phyloP scores from a whole-genome alignment of 2,329 filamentous ascomycete species.

The Blumeriella jaapii region DNA sequence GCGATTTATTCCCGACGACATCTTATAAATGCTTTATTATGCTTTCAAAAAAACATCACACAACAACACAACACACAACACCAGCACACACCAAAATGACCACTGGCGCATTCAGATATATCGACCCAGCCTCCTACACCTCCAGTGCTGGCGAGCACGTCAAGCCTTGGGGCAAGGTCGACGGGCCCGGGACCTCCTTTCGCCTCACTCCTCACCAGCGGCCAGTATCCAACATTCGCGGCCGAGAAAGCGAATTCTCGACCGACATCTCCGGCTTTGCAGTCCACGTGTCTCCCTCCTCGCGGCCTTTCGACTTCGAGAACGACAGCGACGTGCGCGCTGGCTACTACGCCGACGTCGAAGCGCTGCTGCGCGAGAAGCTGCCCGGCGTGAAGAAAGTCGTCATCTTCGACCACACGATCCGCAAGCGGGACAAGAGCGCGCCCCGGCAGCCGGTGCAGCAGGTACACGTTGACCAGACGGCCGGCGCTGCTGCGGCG shows the following conservation, averaged over 20 bases:
- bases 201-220: constrained; percentile 34
- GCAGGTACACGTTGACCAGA: constrained; percentile 73
- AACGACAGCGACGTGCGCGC: constrained; percentile 56
- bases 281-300: constrained; percentile 43
- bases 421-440: constrained; percentile 49
- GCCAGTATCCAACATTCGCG: constrained; percentile 58
- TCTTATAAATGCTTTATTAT: background rate
- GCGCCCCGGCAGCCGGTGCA: constrained; percentile 55
- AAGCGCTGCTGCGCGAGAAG: constrained; percentile 51
- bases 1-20: constrained; percentile 3
- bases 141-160: constrained; percentile 4
- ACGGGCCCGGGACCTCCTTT: constrained; percentile 45
- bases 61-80: background rate
- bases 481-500: constrained; percentile 48
- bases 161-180: constrained; percentile 56
- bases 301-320: constrained; percentile 43
- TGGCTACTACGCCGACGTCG: constrained; percentile 74
- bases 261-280: constrained; percentile 67
- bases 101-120: constrained; percentile 31
- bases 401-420: constrained; percentile 75
- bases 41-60: no score
- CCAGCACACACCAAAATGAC: constrained; percentile 3
- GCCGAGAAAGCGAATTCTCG: constrained; percentile 48
- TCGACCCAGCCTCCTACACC: constrained; percentile 41
- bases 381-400: constrained; percentile 52